Evolutionary conservation across 148 eudicot species (phyloP).

Genomic region (Fallopia convolvulus): DNA sequence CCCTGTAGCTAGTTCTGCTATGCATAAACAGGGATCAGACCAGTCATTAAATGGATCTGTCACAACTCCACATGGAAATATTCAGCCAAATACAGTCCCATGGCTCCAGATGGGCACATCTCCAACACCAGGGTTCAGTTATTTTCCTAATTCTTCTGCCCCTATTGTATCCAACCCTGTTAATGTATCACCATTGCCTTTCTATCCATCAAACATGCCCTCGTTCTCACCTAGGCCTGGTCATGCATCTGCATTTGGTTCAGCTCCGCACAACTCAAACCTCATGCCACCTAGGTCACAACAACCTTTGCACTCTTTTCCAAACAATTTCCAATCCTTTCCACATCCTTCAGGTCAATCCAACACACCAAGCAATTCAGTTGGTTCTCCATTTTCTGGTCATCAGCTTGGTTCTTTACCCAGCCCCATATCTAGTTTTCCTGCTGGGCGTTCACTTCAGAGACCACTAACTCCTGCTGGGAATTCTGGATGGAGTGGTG

Average conservation of each 20-base stretch:
- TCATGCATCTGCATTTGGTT: constrained; percentile 27
- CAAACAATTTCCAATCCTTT: constrained; percentile 30
- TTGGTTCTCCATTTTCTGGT: constrained; percentile 22
- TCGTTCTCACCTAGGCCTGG: constrained; percentile 41
- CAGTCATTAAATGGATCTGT: constrained; percentile 33
- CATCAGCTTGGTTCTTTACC: constrained; percentile 27
- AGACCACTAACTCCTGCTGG: constrained; percentile 17
- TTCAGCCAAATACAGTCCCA: constrained; percentile 40
- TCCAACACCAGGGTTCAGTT: constrained; percentile 23
- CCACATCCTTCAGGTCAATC: constrained; percentile 31
- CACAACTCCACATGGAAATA: constrained; percentile 32
- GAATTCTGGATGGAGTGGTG: constrained; percentile 30
- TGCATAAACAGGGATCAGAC: constrained; percentile 31
- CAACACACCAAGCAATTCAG: constrained; percentile 25
- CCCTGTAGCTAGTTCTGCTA: constrained; percentile 18
- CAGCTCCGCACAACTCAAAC: constrained; percentile 30
- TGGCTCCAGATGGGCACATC: constrained; percentile 48
- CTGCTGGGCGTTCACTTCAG: constrained; percentile 22
- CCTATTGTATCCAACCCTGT: constrained; percentile 12
- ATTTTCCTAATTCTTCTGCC: constrained; percentile 23
- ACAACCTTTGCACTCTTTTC: constrained; percentile 33
- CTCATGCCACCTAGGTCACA: constrained; percentile 30
- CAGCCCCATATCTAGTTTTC: constrained; percentile 16
- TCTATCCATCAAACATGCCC: constrained; percentile 30
- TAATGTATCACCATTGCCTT: constrained; percentile 30